Evolutionary conservation across 1,139 yeast genomes (phyloP).

Genomic region (Arxiozyma slooffiae): DNA sequence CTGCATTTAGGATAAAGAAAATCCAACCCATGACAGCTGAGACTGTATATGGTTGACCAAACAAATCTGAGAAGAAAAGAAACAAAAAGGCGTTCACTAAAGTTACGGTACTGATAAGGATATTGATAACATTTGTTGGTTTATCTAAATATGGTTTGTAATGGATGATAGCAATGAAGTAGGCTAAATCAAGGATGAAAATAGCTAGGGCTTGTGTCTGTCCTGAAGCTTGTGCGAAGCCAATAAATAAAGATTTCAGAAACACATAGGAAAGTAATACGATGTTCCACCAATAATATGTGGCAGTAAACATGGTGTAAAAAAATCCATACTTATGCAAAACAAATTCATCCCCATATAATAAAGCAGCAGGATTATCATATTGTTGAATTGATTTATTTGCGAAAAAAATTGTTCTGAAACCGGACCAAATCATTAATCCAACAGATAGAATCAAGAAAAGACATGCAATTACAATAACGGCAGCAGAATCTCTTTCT

Average conservation of each 20-base stretch:
- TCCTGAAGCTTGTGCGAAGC: constrained; percentile 60
- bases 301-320: constrained; percentile 71
- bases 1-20: constrained; percentile 68
- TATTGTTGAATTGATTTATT: constrained; percentile 41
- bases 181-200: constrained; percentile 56
- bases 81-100: constrained; percentile 64
- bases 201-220: constrained; percentile 58
- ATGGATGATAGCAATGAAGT: constrained; percentile 47
- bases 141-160: constrained; percentile 61
- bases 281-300: constrained; percentile 67
- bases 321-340: constrained; percentile 66
- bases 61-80: constrained; percentile 62
- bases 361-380: constrained; percentile 66
- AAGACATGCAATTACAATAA: constrained; percentile 57
- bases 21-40: constrained; percentile 74
- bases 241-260: constrained; percentile 56
- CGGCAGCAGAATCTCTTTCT: constrained; percentile 61
- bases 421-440: constrained; percentile 50
- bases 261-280: constrained; percentile 47
- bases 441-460: constrained; percentile 48
- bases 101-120: constrained; percentile 52
- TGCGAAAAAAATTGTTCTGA: constrained; percentile 51
- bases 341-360: constrained; percentile 59
- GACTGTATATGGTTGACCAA: constrained; percentile 60
- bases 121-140: constrained; percentile 59